A percentile compares a stretch with the other conserved stretches of the same genome.
Conservation (phyloP, 148 eudicot genomes). For the Limonium bicolor region DNA sequence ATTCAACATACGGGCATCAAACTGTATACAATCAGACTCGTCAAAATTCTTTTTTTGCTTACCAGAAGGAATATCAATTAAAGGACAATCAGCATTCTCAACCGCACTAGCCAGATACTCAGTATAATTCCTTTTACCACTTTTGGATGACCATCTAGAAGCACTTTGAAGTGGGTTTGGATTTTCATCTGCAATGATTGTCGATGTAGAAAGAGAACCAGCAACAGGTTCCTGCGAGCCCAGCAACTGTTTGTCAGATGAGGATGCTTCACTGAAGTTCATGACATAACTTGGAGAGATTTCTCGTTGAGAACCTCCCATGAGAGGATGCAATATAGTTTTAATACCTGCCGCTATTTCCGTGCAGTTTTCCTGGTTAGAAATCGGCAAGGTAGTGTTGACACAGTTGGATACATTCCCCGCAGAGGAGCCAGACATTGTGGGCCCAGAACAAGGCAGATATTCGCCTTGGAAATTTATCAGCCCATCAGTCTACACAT, state of each 20-base stretch:
- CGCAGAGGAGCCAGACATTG: constrained; percentile 20
- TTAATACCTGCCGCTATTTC: constrained; percentile 72
- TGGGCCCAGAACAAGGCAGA: constrained; percentile 17
- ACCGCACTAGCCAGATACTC: constrained; percentile 22
- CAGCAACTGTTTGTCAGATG: constrained; percentile 77
- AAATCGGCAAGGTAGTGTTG: constrained; percentile 15
- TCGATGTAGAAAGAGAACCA: constrained; percentile 26
- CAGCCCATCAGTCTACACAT: constrained; percentile 31
- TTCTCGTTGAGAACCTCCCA: constrained; percentile 57
- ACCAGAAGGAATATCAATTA: constrained; percentile 9
- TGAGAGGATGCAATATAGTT: constrained; percentile 59
- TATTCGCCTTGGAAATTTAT: constrained; percentile 7
- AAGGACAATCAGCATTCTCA: constrained; percentile 22
- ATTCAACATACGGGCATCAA: constrained; percentile 29
- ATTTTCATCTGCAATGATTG: constrained; percentile 25
- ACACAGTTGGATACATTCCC: constrained; percentile 17
- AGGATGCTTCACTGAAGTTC: constrained; percentile 68
- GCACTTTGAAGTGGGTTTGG: constrained; percentile 14
- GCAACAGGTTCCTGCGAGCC: constrained; percentile 66
- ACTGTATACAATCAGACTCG: constrained; percentile 26
- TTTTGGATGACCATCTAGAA: constrained; percentile 20
- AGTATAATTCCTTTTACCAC: constrained; percentile 9
- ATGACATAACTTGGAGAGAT: constrained; percentile 57
- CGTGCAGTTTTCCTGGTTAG: constrained; percentile 14
- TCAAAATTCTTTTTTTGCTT: constrained; percentile 26